phyloP scores from a whole-genome alignment of 2,329 filamentous ascomycete genomes.

The Trichoderma koningii region DNA sequence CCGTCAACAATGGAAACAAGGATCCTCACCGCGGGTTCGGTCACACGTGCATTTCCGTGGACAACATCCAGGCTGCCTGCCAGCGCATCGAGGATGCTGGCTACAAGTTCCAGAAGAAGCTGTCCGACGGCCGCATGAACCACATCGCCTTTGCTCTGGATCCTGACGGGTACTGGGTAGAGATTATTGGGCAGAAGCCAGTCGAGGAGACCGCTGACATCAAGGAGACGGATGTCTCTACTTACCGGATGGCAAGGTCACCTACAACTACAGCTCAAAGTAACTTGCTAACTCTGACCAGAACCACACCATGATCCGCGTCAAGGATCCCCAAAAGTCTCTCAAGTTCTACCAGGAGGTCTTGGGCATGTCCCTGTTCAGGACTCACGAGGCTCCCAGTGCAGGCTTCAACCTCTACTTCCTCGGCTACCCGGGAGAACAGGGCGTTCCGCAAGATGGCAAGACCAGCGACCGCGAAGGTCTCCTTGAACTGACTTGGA shows the following conservation, averaged over 20 bases:
- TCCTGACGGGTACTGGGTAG: constrained; percentile 85
- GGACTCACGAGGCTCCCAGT: constrained; percentile 68
- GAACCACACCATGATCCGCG: constrained; percentile 93
- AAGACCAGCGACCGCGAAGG: constrained; percentile 73
- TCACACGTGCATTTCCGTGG: constrained; percentile 80
- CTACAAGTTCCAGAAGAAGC: constrained; percentile 93
- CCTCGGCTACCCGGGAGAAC: constrained; percentile 70
- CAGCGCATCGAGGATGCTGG: constrained; percentile 85
- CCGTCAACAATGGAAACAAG: constrained; percentile 84
- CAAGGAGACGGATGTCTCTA: constrained; percentile 69
- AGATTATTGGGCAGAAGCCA: constrained; percentile 73
- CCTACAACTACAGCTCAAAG: neutral
- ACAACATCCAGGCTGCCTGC: constrained; percentile 87
- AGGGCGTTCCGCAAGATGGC: constrained; percentile 55
- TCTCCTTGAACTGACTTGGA: constrained; percentile 87
- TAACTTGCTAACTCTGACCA: constrained; percentile 34
- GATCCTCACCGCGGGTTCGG: constrained; percentile 84
- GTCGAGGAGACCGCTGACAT: constrained; percentile 72
- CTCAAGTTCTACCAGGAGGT: constrained; percentile 82
- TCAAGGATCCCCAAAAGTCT: constrained; percentile 77
- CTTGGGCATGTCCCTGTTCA: constrained; percentile 82
- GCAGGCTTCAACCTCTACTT: constrained; percentile 91
- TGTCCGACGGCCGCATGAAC: constrained; percentile 83
- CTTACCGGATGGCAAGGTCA: constrained; percentile 67
- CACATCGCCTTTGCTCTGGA: constrained; percentile 89